Base-by-base conservation (phyloP, 768 basidiomycete species). In the Saitozyma podzolica region DNA sequence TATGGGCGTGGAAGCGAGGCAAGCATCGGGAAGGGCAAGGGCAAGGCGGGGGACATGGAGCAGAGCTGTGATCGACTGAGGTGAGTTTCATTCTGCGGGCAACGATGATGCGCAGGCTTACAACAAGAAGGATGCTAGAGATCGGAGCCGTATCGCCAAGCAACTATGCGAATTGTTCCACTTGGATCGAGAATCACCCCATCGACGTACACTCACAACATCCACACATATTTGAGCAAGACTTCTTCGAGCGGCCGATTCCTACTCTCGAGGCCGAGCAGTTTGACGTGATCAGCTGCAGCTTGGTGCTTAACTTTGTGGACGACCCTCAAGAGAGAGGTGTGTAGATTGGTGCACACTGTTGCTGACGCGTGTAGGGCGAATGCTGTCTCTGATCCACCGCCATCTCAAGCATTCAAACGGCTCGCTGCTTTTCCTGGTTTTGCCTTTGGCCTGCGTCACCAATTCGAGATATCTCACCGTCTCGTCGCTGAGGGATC, bases 271-370 rank as follows among this genome's bases (percentile, higher is more conserved):
- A 89, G 71, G 73, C 74, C 9, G 83, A 80, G 63, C 82, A 82
- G 67, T 96, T 91, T 89, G 88, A 91, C 67, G 73, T 87, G 17
- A 84, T 95, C 61, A 91, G 90, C 76, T 85, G 94, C 29, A 92
- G 91, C 70, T 81, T 96, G 42, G 93, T 96, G 5, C 79, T 96
- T 4, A 96, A 96, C 73, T 96, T 94, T 72, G 89, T 92, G 1
- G 87, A 90, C 20, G 84, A 86, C 37, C 82, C 89, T 0, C 80
- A 81, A 53, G 87, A 90, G 58, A 82, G 93, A 86, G 92, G 92
- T 90, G 62, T 8, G 52, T 54, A 8, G 16, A 29, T 7, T 6
- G 56, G 81, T 65, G 39, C 39, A 6, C 45, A 54, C 19, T 39
- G 45, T 49, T 61, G 17, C n/a, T 41, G 29, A 56, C 53, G 17